These are phyloP conservation scores for Apocynum venetum DNA, from an alignment of 257 asterid genomes.

Conservation along the genomic window DNA sequence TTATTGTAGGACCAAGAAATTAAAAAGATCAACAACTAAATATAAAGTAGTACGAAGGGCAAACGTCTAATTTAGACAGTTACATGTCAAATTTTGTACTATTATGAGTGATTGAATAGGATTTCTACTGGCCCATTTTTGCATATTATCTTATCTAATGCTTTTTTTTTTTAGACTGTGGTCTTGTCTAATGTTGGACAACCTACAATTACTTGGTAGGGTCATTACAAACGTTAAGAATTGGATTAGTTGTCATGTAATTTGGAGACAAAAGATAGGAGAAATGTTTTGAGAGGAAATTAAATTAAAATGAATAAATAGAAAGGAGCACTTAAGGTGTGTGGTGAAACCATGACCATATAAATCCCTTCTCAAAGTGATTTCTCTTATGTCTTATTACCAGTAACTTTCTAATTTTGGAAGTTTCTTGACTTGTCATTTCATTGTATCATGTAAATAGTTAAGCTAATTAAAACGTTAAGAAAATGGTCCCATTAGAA, in stretches of 20 bases:
- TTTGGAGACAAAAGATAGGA: background rate
- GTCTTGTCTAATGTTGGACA: background rate
- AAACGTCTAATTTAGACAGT: too few relatives aligned
- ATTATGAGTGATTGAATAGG: background rate
- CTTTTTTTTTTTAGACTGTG: too few relatives aligned
- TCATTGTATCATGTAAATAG: background rate
- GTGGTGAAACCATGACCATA: background rate
- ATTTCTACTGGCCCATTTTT: background rate
- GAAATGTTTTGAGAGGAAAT: background rate
- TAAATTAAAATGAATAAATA: background rate
- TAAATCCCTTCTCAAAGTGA: too few relatives aligned
- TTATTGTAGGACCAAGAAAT: too few relatives aligned
- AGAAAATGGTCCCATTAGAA: background rate
- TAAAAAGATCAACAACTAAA: too few relatives aligned
- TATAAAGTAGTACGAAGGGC: too few relatives aligned
- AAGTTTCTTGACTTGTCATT: background rate
- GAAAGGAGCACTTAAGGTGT: background rate
- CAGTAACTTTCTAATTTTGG: background rate
- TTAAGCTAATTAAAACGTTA: background rate
- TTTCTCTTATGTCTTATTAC: background rate
- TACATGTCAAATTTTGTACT: background rate
- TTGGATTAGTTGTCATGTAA: background rate
- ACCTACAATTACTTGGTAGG: background rate
- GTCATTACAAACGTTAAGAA: background rate
- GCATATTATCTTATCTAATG: background rate